Percentiles rank a stretch among this genome's conserved stretches.
phyloP scores from a whole-genome alignment of 2,329 filamentous ascomycete genomes.

The Penicillium glabrum region DNA sequence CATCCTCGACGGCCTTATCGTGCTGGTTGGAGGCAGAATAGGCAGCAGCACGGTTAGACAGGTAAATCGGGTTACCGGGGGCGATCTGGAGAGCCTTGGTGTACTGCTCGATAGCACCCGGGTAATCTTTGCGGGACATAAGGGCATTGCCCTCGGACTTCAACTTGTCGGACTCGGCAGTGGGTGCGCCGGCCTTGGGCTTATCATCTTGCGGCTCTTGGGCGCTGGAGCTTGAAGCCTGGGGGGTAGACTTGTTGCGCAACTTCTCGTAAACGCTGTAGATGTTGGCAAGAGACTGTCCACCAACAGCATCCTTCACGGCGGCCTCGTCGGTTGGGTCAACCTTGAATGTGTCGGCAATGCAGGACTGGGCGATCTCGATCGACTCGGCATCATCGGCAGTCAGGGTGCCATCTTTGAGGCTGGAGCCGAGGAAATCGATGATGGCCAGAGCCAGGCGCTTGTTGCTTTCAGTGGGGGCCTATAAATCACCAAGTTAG shows the following conservation, averaged over 20 bases:
- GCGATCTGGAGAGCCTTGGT: constrained; percentile 78
- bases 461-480: constrained; percentile 63
- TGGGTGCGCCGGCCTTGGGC: constrained; percentile 40
- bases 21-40: constrained; percentile 84
- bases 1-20: constrained; percentile 78
- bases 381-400: constrained; percentile 90
- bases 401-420: constrained; percentile 83
- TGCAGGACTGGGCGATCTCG: constrained; percentile 92
- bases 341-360: constrained; percentile 92
- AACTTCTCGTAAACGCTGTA: constrained; percentile 97
- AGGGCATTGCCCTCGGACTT: constrained; percentile 92
- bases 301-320: constrained; percentile 73
- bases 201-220: constrained; percentile 40
- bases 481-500: constrained; percentile 23
- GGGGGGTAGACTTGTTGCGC: constrained; percentile 61
- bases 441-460: constrained; percentile 95
- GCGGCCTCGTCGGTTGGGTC: constrained; percentile 75
- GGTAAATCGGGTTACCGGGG: constrained; percentile 89
- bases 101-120: constrained; percentile 79
- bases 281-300: constrained; percentile 85
- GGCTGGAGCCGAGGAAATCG: constrained; percentile 84
- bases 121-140: constrained; percentile 93
- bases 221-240: constrained; percentile 45
- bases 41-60: constrained; percentile 94
- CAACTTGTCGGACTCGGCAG: constrained; percentile 76